Evolutionary conservation across 2,329 filamentous ascomycete species (phyloP).

Genomic region (Aspergillus sp.): DNA sequence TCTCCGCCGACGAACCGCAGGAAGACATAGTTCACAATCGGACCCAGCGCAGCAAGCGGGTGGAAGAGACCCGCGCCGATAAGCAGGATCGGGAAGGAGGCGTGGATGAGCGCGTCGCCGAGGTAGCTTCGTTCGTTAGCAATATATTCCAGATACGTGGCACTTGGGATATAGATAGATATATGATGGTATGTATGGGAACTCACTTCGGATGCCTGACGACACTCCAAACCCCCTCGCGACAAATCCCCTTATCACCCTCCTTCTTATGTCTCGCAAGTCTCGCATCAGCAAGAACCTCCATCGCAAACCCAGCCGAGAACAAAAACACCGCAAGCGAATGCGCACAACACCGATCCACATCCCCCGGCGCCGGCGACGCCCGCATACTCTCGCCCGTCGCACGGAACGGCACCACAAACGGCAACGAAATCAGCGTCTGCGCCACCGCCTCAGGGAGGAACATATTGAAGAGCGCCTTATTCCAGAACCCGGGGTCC

Average conservation of each 20-base stretch:
- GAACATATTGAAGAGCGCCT: slow-evolving; percentile 55
- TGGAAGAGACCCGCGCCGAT: slow-evolving; percentile 53
- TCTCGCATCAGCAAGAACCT: slow-evolving; percentile 58
- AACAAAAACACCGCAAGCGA: slow-evolving; percentile 55
- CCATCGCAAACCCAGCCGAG: slow-evolving; percentile 56
- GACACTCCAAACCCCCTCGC: slow-evolving; percentile 62
- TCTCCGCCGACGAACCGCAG: slow-evolving; percentile 59
- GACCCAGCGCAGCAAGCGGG: slow-evolving; percentile 56
- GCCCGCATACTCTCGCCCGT: slow-evolving; percentile 28
- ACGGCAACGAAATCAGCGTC: slow-evolving; percentile 57
- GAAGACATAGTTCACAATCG: slow-evolving; percentile 59
- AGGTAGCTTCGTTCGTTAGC: slow-evolving; percentile 51
- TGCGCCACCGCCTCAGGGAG: slow-evolving; percentile 59
- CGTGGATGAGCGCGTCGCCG: slow-evolving; percentile 59
- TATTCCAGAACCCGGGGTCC: slow-evolving; percentile 58
- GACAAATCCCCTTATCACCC: slow-evolving; percentile 43
- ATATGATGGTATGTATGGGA: not conserved
- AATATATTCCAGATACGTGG: not conserved
- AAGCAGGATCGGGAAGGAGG: slow-evolving; percentile 60
- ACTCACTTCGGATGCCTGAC: slow-evolving; percentile 63
- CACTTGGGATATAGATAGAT: too few relatives aligned
- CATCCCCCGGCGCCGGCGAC: slow-evolving; percentile 29
- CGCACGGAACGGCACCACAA: slow-evolving; percentile 54
- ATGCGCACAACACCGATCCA: not conserved
- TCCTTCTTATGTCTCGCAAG: slow-evolving; percentile 52